Conservation (phyloP, 176 grass and related monocot genomes). For the Aegilops bicornis region DNA sequence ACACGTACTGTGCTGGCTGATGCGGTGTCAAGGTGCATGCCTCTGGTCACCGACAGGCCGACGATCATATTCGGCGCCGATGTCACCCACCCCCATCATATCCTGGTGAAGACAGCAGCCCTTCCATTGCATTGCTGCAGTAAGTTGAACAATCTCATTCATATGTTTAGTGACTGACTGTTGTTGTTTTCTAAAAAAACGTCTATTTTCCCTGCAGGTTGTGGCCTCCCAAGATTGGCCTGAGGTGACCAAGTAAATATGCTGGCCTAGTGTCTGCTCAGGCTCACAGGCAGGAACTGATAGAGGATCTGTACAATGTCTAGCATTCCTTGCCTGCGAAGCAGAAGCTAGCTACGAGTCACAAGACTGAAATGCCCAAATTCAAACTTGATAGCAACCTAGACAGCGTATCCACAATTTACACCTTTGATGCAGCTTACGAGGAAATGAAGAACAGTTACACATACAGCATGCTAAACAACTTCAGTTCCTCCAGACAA, state of each 20-base stretch:
- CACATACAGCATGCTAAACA: too few relatives aligned
- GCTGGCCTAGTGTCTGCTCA: conserved; percentile 87
- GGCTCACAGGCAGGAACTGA: conserved; percentile 72
- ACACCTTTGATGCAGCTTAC: too few relatives aligned
- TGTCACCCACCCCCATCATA: conserved; percentile 72
- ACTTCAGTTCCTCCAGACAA: too few relatives aligned
- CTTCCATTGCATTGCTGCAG: conserved; percentile 88
- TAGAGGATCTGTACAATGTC: conserved; percentile 82
- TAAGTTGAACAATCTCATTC: conserved; percentile 19
- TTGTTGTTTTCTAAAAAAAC: background rate
- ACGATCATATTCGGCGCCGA: conserved; percentile 90
- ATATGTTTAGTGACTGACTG: background rate
- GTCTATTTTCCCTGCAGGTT: conserved; percentile 47
- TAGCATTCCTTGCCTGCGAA: too few relatives aligned
- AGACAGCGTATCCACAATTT: too few relatives aligned
- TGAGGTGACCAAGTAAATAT: conserved; percentile 92
- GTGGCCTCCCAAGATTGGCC: conserved; percentile 95
- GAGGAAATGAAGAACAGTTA: too few relatives aligned
- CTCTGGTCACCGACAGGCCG: conserved; percentile 79
- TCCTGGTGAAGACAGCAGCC: conserved; percentile 82
- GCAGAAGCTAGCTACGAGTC: too few relatives aligned
- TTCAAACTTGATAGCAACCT: too few relatives aligned
- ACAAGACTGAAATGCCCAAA: too few relatives aligned
- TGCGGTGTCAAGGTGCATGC: conserved; percentile 71
- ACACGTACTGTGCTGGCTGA: conserved; percentile 64